These are phyloP conservation scores for bread wheat (Triticum aestivum) DNA, from an alignment of 176 grass and related monocot species.

Conservation along the genomic window IWGSC_CS_RefSeq_v2.1 NC_057812.1:738262630-738263129, in stretches of 20 bases:
- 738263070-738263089: constrained; percentile 87
- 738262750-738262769: neutral
- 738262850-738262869: constrained; percentile 77
- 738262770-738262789: neutral
- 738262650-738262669: too few relatives aligned
- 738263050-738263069: constrained; percentile 96
- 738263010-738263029: constrained; percentile 97
- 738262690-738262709: too few relatives aligned
- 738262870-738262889: constrained; percentile 85
- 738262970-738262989: constrained; percentile 80
- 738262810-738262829: too few relatives aligned
- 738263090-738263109: constrained; percentile 61
- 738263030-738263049: constrained; percentile 90
- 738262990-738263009: constrained; percentile 88
- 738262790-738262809: too few relatives aligned
- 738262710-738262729: neutral
- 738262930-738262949: constrained; percentile 99
- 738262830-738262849: constrained; percentile 3
- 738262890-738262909: constrained; percentile 99
- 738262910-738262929: constrained; percentile 98
- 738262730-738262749: neutral
- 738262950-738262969: constrained; percentile 82
- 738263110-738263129: constrained; percentile 69
- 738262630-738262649: too few relatives aligned
- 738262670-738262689: too few relatives aligned